Evolutionary conservation across 148 eudicot species (phyloP), one percentile per base, ranked within the genome.

Genomic region (Rhododendron vialii): DNA sequence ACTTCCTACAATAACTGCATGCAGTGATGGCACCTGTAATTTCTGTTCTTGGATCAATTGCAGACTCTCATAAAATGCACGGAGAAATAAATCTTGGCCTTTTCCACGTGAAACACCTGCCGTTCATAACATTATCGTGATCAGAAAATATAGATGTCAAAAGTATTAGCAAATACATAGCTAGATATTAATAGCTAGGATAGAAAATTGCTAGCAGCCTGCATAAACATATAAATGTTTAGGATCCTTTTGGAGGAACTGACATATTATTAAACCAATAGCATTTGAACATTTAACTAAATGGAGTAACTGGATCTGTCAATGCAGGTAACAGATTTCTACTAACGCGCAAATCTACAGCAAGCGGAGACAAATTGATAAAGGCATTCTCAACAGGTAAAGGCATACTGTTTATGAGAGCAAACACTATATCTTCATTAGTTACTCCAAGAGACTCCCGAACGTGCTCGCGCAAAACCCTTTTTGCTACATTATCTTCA

Each of bases 21-120:
- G 98, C 90, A 97, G 73, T 69, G 96, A 92, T 73, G 99, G 98
- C 90, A 95, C 91, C 87, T 95, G 90, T 80, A 97, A 87, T 87
- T 94, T 97, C 91, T 92, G 91, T 75, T 93, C 94, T 89, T 93
- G 90, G 41, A 94, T 92, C 78, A 97, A 59, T 86, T 90, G 96
- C 88, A 97, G 87, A 82, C 98, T 94, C 87, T 97, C 98, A 90
- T 93, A 87, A 91, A 95, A 95, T 24, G 98, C 85, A 65, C 92
- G 96, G 13, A 97, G 91, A 93, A 95, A 97, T 61, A 95, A 89
- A 87, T 97, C 99, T 89, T 95, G 99, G 82, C 98, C 99, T 89
- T 97, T 97, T 67, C 98, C 98, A 85, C 98, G 96, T 38, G 99
- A 95, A 75, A 95, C 99, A 92, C 99, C 99, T 97, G 89, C 87